Base-by-base conservation (phyloP, 495 filamentous ascomycete genomes). In the Hypoxylon trugodes region DNA sequence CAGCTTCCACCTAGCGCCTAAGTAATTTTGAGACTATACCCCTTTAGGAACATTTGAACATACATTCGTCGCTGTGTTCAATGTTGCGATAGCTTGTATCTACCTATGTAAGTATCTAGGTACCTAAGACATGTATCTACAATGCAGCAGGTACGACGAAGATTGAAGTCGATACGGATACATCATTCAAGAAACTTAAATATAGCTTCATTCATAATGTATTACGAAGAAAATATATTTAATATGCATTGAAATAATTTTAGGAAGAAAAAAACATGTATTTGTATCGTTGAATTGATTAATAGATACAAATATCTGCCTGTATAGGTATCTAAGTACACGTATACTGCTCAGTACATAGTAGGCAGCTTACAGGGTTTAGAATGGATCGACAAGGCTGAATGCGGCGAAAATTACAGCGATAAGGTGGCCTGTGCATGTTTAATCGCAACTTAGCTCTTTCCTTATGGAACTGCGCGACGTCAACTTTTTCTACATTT, bases 401-500 rank as follows among this genome's bases (percentile, higher is more conserved):
- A 16, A 66, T 66, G 63, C 63, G 63, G 63, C 63, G 52, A 61
- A 50, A 57, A 33, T 37, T 48, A 46, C n/a, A 24, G 22, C 45
- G 32, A 16, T 24, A 47, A 57, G 28, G 18, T 61, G 63, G 57
- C 33, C 50, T 16, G 63, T 66, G 63, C 63, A 41, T 33, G 10
- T 6, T 19, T 36, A 32, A n/a, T 42, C 38, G 35, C 36, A 22
- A 16, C 30, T 59, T 64, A 38, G 53, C 59, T 59, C 53, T 26
- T 65, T 47, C 53, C 53, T 1, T 43, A 50, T 37, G 19, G 32
- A 65, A 40, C 36, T 45, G 42, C 56, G 62, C 38, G 58, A 61
- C 57, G 15, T 66, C 63, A 61, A 66, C 63, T 66, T 66, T 61
- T 57, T n/a, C 37, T 42, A n/a, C n/a, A n/a, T n/a, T n/a, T n/a